Conservation (phyloP, 1,139 yeast species). For the Saccharomycopsis hybrid region DNA sequence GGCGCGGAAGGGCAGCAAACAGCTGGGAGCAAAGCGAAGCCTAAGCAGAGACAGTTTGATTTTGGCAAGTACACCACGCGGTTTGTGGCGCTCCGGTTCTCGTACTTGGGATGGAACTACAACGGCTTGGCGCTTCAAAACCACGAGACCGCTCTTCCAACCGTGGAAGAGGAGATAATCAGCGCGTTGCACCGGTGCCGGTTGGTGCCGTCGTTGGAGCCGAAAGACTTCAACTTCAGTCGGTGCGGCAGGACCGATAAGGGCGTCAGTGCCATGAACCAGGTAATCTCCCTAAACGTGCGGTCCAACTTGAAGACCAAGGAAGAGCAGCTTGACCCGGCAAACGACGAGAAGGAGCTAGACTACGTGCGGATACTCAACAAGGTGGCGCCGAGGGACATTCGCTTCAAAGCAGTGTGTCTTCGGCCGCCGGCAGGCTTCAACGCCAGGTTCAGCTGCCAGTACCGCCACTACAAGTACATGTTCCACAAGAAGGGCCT, state of each 20-base stretch:
- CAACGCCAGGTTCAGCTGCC: conserved; percentile 91
- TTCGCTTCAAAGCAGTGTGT: conserved; percentile 75
- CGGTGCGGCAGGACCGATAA: conserved; percentile 96
- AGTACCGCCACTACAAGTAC: conserved; percentile 77
- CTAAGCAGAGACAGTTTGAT: conserved; percentile 45
- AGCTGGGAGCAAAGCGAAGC: background rate
- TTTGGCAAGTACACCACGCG: conserved; percentile 62
- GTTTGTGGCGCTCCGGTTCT: conserved; percentile 71
- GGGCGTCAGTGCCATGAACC: conserved; percentile 96
- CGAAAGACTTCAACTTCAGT: conserved; percentile 62
- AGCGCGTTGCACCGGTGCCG: conserved; percentile 64
- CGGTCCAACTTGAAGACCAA: conserved; percentile 56
- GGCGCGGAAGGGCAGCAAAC: background rate
- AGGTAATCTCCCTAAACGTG: conserved; percentile 75
- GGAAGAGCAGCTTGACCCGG: conserved; percentile 51
- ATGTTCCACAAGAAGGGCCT: conserved; percentile 52
- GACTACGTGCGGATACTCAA: conserved; percentile 74
- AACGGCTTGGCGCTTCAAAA: conserved; percentile 83
- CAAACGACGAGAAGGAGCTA: conserved; percentile 58
- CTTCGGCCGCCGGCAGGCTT: conserved; percentile 75
- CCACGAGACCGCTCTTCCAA: conserved; percentile 71
- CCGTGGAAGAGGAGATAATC: conserved; percentile 75
- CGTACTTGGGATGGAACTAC: conserved; percentile 90
- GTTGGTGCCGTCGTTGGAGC: conserved; percentile 55
- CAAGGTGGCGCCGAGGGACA: conserved; percentile 71